phyloP scores from a whole-genome alignment of 2,329 filamentous ascomycete species.

The Fonsecaea monophora region DNA sequence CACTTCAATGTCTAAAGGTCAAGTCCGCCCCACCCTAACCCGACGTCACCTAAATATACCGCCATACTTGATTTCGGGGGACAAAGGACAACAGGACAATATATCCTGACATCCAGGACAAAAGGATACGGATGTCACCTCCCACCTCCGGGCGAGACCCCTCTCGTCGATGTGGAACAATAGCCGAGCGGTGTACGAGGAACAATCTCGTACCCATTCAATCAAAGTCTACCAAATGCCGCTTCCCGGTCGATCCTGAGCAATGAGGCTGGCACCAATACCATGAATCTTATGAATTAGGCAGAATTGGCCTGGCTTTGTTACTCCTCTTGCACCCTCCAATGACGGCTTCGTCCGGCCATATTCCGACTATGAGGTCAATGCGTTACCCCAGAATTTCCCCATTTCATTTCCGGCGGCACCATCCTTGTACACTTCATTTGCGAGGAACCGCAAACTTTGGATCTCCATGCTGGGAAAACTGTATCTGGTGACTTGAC shows the following conservation, averaged over 20 bases:
- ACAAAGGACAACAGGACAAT: too few relatives aligned
- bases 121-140: not conserved
- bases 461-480: not conserved
- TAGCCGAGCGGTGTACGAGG: not conserved
- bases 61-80: too few relatives aligned
- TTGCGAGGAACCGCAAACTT: slow-evolving; percentile 4
- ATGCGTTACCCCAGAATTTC: slow-evolving; percentile 20
- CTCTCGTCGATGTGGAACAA: not conserved
- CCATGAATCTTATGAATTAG: slow-evolving; percentile 12
- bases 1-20: too few relatives aligned
- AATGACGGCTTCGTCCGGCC: slow-evolving; percentile 8
- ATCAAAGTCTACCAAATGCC: not conserved
- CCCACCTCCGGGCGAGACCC: not conserved
- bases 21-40: too few relatives aligned
- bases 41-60: too few relatives aligned
- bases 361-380: slow-evolving; percentile 13
- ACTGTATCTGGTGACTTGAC: slow-evolving; percentile 3
- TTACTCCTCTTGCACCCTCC: slow-evolving; percentile 7
- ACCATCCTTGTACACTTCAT: not conserved
- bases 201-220: not conserved
- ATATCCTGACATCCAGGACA: too few relatives aligned
- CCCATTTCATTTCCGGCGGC: not conserved
- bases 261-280: slow-evolving; percentile 6
- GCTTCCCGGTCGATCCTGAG: slow-evolving; percentile 8
- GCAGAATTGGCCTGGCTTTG: slow-evolving; percentile 7